These are phyloP conservation scores for Saccharomycopsis lassenensis DNA, from an alignment of 805 yeast genomes.

Conservation along the genomic window DNA sequence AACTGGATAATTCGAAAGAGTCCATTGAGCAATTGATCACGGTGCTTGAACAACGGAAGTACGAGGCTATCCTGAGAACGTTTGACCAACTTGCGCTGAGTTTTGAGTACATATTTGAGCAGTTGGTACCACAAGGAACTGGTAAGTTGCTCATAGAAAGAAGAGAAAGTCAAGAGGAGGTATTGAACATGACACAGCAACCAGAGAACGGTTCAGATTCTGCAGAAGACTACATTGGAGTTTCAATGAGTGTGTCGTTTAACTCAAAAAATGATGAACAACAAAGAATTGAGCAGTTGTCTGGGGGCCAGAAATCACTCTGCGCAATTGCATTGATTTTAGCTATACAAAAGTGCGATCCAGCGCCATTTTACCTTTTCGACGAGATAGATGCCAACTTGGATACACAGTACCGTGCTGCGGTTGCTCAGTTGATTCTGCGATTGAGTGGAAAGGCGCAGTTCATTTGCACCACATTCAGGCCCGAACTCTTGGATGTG, in stretches of 20 bases:
- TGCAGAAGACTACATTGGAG: constrained; percentile 61
- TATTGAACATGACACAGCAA: constrained; percentile 20
- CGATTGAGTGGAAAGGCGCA: constrained; percentile 63
- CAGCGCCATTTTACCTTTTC: constrained; percentile 92
- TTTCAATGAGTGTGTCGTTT: constrained; percentile 80
- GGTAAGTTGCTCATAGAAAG: constrained; percentile 55
- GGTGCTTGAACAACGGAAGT: constrained; percentile 66
- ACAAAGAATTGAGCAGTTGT: constrained; percentile 76
- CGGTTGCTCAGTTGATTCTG: constrained; percentile 71
- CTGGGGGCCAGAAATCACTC: constrained; percentile 96
- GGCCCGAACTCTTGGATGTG: constrained; percentile 82
- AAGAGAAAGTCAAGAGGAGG: constrained; percentile 19
- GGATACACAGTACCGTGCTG: constrained; percentile 81
- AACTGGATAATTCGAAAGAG: constrained; percentile 55
- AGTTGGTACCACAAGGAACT: constrained; percentile 71
- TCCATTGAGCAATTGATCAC: constrained; percentile 65
- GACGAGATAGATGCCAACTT: constrained; percentile 96
- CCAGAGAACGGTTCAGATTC: constrained; percentile 17
- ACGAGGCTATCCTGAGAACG: constrained; percentile 69
- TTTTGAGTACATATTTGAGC: constrained; percentile 65
- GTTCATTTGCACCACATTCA: constrained; percentile 91
- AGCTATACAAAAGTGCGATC: constrained; percentile 91
- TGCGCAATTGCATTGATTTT: constrained; percentile 90
- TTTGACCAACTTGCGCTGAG: constrained; percentile 66
- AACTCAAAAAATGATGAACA: constrained; percentile 80